Evolutionary conservation across 2,329 filamentous ascomycete species (phyloP), one percentile per base, ranked within the genome.

Genomic region (Stenocarpella maydis): DNA sequence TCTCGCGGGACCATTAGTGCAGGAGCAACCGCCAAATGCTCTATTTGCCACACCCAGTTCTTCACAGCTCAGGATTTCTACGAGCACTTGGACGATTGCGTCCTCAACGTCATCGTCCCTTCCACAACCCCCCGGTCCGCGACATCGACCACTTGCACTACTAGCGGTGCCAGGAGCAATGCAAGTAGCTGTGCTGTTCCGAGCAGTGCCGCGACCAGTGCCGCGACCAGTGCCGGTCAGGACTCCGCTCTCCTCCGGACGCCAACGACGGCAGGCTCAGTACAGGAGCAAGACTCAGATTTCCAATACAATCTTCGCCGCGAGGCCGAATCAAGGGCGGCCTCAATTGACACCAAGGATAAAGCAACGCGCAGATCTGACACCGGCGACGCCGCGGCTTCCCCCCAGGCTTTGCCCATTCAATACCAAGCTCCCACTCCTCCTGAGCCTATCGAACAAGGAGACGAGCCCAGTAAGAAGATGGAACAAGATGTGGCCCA

Each of bases 21-120:
- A 19, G 54, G 67, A 1, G 86, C 89, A 10, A 92, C 92, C 63
- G 95, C 94, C 73, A 94, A 92, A 79, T 98, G 95, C 80, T 97
- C 94, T 4, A 98, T 96, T 73, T 98, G 95, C 80, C 87, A 90
- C 50, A 93, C 89, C 9, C 82, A 83, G 17, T 98, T 97, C 78
- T 86, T 87, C 74, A 95, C 91, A 71, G 93, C 95, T 3, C 95
- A 98, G 80, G 95, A 98, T 77, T 98, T 98, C 82, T 98, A 98
- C 79, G 95, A 98, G 82, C 95, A 98, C 84, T 84, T 98, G 73
- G 95, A 92, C 73, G 87, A 89, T 74, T 89, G 87, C 67, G 87
- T 89, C 41, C 80, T 89, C 52, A 86, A 86, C 63, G 86, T 88
- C 19, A 87, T 89, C 65, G 85, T 88, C 17, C 85, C 86, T 7